Percentiles rank a stretch among this genome's conserved stretches.
Evolutionary conservation across 371 early-diverging fungal species (phyloP).

Genomic region (Mucor plumbeus): DNA sequence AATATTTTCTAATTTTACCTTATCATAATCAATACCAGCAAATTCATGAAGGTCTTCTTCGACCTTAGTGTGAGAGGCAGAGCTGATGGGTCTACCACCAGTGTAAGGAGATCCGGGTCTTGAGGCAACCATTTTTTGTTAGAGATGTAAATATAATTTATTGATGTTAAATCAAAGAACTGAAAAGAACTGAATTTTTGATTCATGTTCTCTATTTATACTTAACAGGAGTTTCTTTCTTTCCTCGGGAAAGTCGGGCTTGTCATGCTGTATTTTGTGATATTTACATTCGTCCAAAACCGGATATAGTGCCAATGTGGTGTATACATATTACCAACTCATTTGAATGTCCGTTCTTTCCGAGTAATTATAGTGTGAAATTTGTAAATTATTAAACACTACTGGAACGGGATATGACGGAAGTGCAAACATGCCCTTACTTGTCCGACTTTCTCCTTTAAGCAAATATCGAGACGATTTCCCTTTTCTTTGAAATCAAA

Average conservation of each 20-base stretch:
- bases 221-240: neutral
- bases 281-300: conserved; percentile 10
- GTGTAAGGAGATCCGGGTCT: conserved; percentile 53
- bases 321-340: neutral
- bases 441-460: conserved; percentile 27
- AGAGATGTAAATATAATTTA: neutral
- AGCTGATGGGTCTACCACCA: conserved; percentile 41
- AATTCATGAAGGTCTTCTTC: conserved; percentile 59
- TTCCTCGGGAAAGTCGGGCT: conserved; percentile 17
- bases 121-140: conserved; percentile 31
- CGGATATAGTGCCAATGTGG: neutral
- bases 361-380: neutral
- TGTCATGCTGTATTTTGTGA: neutral
- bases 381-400: conserved; percentile 3
- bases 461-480: neutral
- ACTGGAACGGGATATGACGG: conserved; percentile 27
- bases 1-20: conserved; percentile 28
- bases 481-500: neutral
- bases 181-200: neutral
- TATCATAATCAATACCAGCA: conserved; percentile 61
- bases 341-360: conserved; percentile 13
- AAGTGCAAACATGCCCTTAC: conserved; percentile 8
- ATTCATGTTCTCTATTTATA: conserved; percentile 6
- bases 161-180: conserved; percentile 6
- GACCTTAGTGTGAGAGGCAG: conserved; percentile 51